Evolutionary conservation across 495 filamentous ascomycete species (phyloP).

Genomic region (Neurospora sp.): DNA sequence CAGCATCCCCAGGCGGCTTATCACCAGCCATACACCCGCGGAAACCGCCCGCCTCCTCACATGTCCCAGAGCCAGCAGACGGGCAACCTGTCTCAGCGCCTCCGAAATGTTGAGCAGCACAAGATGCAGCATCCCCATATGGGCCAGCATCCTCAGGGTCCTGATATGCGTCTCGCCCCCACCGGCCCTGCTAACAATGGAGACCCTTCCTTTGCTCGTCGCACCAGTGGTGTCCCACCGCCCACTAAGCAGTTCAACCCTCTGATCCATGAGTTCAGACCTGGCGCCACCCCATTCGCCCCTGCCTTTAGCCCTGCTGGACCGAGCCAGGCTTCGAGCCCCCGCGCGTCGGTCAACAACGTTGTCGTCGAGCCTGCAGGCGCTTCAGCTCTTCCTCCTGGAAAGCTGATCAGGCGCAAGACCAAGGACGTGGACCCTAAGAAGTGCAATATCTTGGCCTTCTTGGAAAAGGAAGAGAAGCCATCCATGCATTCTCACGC

Average conservation of each 20-base stretch:
- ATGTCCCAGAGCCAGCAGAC: constrained; percentile 22
- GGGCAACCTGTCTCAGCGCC: constrained; percentile 30
- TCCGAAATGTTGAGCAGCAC: constrained; percentile 35
- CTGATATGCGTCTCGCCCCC: constrained; percentile 39
- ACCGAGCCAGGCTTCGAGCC: constrained; percentile 54
- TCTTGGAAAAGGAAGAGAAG: constrained; percentile 45
- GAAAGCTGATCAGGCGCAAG: constrained; percentile 46
- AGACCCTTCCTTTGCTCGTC: constrained; percentile 37
- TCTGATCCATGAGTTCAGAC: constrained; percentile 72
- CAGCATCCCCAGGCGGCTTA: constrained; percentile 15
- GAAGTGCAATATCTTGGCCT: constrained; percentile 47
- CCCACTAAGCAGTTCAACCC: constrained; percentile 60
- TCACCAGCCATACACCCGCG: constrained; percentile 19
- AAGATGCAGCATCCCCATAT: constrained; percentile 30
- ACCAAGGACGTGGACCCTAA: constrained; percentile 48
- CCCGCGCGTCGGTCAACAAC: constrained; percentile 43
- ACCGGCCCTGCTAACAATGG: constrained; percentile 42
- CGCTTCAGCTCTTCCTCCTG: constrained; percentile 33
- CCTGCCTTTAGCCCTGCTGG: constrained; percentile 66
- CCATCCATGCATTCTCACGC: constrained; percentile 62
- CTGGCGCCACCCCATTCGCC: constrained; percentile 55
- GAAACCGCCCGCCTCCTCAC: constrained; percentile 29
- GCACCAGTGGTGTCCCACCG: constrained; percentile 32
- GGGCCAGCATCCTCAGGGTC: constrained; percentile 23
- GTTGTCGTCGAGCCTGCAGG: constrained; percentile 19